Percentiles rank a stretch among this genome's conserved stretches.
These are phyloP conservation scores for Yarrowia keelungensis DNA, from an alignment of 805 yeast genomes.

Conservation along the genomic window DNA sequence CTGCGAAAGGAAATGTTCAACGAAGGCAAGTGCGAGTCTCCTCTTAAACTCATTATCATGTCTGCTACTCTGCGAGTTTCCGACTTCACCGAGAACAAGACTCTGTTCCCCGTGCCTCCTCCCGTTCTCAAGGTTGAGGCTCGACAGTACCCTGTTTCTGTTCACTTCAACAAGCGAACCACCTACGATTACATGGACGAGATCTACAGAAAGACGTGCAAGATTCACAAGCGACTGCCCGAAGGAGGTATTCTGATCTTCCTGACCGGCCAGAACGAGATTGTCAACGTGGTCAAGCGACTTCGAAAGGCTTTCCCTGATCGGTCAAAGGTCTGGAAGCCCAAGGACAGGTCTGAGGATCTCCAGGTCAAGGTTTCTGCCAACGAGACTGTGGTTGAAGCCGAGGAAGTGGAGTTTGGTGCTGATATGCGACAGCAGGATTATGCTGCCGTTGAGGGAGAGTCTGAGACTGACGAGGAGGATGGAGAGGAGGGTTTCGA, in stretches of 20 bases:
- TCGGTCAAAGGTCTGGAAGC: conserved; percentile 48
- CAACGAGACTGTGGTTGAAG: conserved; percentile 74
- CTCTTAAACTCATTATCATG: conserved; percentile 87
- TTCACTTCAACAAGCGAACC: conserved; percentile 86
- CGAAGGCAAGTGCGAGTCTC: conserved; percentile 56
- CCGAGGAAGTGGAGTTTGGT: conserved; percentile 78
- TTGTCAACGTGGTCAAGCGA: conserved; percentile 72
- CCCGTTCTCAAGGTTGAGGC: conserved; percentile 91
- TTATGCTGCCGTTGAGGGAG: conserved; percentile 49
- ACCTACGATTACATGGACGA: conserved; percentile 81
- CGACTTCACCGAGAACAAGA: conserved; percentile 84
- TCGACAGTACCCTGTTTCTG: conserved; percentile 90
- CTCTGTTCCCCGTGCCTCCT: conserved; percentile 73
- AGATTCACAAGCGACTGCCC: conserved; percentile 85
- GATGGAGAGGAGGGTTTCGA: conserved; percentile 66
- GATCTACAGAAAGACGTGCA: conserved; percentile 81
- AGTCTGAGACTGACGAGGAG: conserved; percentile 54
- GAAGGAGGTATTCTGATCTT: conserved; percentile 93
- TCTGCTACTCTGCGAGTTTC: conserved; percentile 95
- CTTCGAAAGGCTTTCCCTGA: conserved; percentile 73
- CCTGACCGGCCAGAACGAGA: conserved; percentile 94
- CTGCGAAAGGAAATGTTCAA: conserved; percentile 60
- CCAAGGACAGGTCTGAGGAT: conserved; percentile 40
- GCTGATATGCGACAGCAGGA: conserved; percentile 50
- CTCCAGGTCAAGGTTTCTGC: conserved; percentile 60